A percentile compares a stretch with the other conserved stretches of the same genome.
Evolutionary conservation across 2,329 filamentous ascomycete genomes (phyloP).

Genomic region (Biscogniauxia sp.): DNA sequence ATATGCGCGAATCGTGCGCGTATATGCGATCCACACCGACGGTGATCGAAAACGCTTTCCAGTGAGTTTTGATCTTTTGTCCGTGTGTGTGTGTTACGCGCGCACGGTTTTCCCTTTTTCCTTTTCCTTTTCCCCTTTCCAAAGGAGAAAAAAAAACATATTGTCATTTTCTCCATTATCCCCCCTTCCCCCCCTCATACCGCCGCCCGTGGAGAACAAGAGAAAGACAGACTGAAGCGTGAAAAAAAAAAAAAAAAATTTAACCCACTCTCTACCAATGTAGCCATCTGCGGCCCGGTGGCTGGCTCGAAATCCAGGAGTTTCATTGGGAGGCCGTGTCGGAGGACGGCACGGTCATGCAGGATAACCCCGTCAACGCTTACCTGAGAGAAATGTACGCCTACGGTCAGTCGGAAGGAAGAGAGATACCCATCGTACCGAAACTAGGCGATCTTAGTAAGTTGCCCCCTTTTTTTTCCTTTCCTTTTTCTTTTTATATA

Average conservation of each 20-base stretch:
- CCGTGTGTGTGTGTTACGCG: slow-evolving; percentile 4
- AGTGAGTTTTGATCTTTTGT: slow-evolving; percentile 10
- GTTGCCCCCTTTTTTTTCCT: neutral
- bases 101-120: no score
- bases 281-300: slow-evolving; percentile 27
- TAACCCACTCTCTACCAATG: slow-evolving; percentile 9
- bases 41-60: slow-evolving; percentile 19
- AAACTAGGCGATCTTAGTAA: slow-evolving; percentile 24
- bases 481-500: no score
- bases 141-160: no score
- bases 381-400: slow-evolving; percentile 30
- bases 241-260: no score
- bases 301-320: slow-evolving; percentile 32
- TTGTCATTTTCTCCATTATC: no score
- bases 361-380: slow-evolving; percentile 25
- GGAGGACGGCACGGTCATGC: slow-evolving; percentile 27
- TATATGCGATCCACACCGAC: slow-evolving; percentile 18
- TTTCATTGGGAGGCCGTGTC: slow-evolving; percentile 26
- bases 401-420: slow-evolving; percentile 29
- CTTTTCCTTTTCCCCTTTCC: no score
- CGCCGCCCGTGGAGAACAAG: no score
- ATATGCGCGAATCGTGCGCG: slow-evolving; percentile 20
- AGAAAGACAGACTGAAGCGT: neutral
- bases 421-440: slow-evolving; percentile 32
- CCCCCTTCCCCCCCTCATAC: no score